Evolutionary conservation across 2,329 filamentous ascomycete species (phyloP), one percentile per base, ranked within the genome.

Genomic region (Monilinia fructigena): DNA sequence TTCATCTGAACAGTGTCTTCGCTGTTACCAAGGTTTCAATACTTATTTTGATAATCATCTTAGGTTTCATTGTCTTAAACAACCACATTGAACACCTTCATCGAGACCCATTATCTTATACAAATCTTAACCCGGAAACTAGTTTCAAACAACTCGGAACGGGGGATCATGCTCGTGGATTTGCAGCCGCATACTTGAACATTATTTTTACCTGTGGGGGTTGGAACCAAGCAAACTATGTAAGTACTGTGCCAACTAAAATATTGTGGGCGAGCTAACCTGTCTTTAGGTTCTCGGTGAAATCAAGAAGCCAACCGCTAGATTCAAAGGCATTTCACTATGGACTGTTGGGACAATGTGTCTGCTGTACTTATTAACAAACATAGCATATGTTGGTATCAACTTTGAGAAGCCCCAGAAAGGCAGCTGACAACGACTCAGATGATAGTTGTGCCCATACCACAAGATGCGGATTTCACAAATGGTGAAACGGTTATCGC

Each of bases 11-110:
- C 71, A 85, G 85, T 68, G 45, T 78, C 20, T 75, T 86, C 38
- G 83, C 82, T 3, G 72, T 80, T 1, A 71, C 83, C 67, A 86
- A 86, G 69, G 73, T 84, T 2, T 70, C 76, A 42, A 79, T 84
- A 3, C 77, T 86, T 1, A 65, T 84, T 1, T 75, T 80, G n/a
- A 81, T 85, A 50, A 75, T 80, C 45, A 67, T 73, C 10, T 70
- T 77, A 18, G 80, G 78, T 14, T 70, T 72, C 7, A 45, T 65
- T 35, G 55, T 61, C 10, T 23, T 65, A 16, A 65, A 65, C 28
- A 61, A 65, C 26, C 64, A 66, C 53, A 69, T 63, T 14, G 7
- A 20, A 10, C 18, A 23, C n/a, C 16, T 65, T 12, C 38, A 52
- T 12, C 35, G 63, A 28, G 55, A 65, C 40, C 53, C 63, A 3